A percentile compares a stretch with the other conserved stretches of the same genome.
Conservation (phyloP, 306 rosid genomes). For the Citrullus amarus region DNA sequence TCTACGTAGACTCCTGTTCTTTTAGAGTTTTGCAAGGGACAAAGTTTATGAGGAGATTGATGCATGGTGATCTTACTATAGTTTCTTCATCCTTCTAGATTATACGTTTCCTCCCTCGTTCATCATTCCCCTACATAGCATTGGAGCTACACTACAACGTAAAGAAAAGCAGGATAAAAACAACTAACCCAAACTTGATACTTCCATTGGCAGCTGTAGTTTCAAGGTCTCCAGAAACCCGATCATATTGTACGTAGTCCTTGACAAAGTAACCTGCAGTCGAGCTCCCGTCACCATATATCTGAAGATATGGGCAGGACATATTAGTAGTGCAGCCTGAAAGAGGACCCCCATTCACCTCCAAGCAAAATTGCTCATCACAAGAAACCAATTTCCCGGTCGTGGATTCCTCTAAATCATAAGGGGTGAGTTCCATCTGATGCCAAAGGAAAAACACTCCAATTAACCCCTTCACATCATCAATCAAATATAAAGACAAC, state of each 20-base stretch:
- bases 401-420: conserved; percentile 52
- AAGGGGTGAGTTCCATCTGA: conserved; percentile 74
- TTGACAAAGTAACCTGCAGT: conserved; percentile 85
- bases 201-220: conserved; percentile 81
- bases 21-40: background rate
- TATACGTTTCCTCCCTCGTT: background rate
- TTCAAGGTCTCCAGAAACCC: conserved; percentile 79
- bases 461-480: background rate
- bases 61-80: background rate
- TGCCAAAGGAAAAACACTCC: background rate
- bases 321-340: conserved; percentile 50
- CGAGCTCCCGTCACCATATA: conserved; percentile 92
- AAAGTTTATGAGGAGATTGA: background rate
- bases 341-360: conserved; percentile 63
- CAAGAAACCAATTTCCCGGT: conserved; percentile 65
- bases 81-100: background rate
- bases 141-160: background rate
- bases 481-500: background rate
- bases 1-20: background rate
- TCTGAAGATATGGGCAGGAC: conserved; percentile 83
- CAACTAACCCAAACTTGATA: conserved; percentile 73
- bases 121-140: background rate
- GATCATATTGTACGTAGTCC: conserved; percentile 62
- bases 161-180: background rate
- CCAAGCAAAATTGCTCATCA: conserved; percentile 64